Base-by-base conservation (phyloP, 169 alveolate genomes). In the Plasmodium vivax region DNA sequence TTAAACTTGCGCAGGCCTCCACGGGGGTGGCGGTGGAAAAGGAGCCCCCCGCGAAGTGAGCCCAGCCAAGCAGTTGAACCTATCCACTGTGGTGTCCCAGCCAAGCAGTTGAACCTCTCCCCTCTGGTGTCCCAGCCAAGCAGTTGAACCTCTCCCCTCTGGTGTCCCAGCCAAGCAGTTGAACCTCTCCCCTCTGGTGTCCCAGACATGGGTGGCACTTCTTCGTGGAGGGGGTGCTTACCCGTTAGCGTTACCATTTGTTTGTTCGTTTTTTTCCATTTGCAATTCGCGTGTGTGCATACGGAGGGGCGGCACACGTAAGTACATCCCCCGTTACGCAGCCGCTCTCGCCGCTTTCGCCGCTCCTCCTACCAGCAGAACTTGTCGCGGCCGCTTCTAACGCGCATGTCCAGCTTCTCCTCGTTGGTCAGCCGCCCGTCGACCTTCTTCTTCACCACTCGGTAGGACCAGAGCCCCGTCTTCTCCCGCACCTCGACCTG, bases 381-480 rank as follows among this genome's bases (percentile, higher is more conserved):
- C 36, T 96, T 96, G 58, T 96, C 98, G 2, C 98, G 47, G 10
- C 97, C 95, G 79, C 85, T 95, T 79, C 95, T 96, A 10, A 95
- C 96, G 5, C 98, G 92, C 83, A 95, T 97, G 74, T 96, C 95
- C 32, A 96, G 83, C 71, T 96, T 88, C 36, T 96, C 96, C 51
- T 96, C 98, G 34, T 96, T 96, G n/a, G 96, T 95, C 87, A 96
- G 72, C n/a, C 82, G 56, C 1, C 96, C 95, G 58, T 92, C 93
- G 8, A 96, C 94, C n/a, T 84, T 95, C 82, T 96, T 96, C 62
- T 96, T 95, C 12, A 93, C 95, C n/a, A 85, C 93, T 68, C 83
- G 95, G 94, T 96, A 96, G 38, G 97, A 93, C 98, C 98, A 96
- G 95, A 96, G 93, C 0, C 98, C 98, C 16, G 96, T 75, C 80